A percentile compares a stretch with the other conserved stretches of the same genome.
Conservation (phyloP, 306 rosid genomes). For the Gillenia trifoliata region DNA sequence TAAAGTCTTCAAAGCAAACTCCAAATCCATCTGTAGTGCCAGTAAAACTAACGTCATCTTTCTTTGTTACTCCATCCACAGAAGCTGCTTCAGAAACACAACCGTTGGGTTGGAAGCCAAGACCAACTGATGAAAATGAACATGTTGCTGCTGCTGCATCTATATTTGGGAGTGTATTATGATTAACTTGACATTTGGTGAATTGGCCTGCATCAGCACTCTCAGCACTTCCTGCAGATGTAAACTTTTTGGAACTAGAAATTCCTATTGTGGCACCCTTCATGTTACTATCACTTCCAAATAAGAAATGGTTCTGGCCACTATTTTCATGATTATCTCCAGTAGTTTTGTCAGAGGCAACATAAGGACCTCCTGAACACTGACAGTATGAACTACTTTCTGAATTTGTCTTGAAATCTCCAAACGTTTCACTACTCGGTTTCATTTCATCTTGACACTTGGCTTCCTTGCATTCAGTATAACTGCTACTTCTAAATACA, state of each 20-base stretch:
- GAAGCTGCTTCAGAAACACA: conserved; percentile 28
- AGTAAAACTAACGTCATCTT: conserved; percentile 21
- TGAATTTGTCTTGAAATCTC: conserved; percentile 4
- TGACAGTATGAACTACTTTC: conserved; percentile 20
- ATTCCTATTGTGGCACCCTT: conserved; percentile 24
- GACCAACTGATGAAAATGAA: conserved; percentile 35
- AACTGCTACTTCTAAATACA: conserved; percentile 24
- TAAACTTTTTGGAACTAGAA: conserved; percentile 34
- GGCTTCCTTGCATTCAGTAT: neutral
- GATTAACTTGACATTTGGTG: conserved; percentile 26
- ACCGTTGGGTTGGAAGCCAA: conserved; percentile 21
- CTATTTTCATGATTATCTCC: conserved; percentile 25
- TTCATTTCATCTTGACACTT: conserved; percentile 7
- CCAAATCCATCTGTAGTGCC: conserved; percentile 33
- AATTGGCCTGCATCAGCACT: conserved; percentile 27
- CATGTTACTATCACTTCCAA: conserved; percentile 26
- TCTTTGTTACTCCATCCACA: conserved; percentile 18
- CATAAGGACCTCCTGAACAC: conserved; percentile 22
- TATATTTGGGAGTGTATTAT: conserved; percentile 17
- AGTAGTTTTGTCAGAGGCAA: conserved; percentile 20
- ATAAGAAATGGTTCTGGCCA: conserved; percentile 16
- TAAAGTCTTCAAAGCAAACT: conserved; percentile 39
- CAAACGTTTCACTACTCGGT: conserved; percentile 3
- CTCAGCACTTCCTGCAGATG: conserved; percentile 21
- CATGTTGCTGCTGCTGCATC: conserved; percentile 35